Evolutionary conservation across 2,329 filamentous ascomycete genomes (phyloP).

Genomic region (Cladophialophora immunda): DNA sequence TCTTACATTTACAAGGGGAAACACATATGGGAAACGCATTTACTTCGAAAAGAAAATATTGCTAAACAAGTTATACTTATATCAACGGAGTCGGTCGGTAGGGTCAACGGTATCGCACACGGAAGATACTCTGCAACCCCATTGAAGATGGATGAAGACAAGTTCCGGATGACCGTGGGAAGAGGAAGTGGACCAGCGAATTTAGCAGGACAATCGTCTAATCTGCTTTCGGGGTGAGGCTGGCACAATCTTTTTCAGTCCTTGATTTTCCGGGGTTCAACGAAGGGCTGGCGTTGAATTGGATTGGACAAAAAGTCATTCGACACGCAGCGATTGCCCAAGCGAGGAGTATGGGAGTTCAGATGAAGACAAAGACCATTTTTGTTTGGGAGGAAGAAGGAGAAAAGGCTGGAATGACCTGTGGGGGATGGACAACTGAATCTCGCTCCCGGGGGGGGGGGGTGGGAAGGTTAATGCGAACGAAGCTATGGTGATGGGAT

Average conservation of each 20-base stretch:
- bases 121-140: background rate
- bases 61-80: background rate
- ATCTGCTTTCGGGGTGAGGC: background rate
- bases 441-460: background rate
- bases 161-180: background rate
- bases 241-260: background rate
- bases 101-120: background rate
- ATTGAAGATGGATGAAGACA: background rate
- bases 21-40: background rate
- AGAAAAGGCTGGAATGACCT: background rate
- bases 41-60: slow-evolving; percentile 6
- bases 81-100: background rate
- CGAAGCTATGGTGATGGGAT: slow-evolving; percentile 6
- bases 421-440: background rate
- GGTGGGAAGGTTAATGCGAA: background rate
- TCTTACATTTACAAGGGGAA: background rate
- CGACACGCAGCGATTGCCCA: slow-evolving; percentile 14
- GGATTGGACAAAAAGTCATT: slow-evolving; percentile 10
- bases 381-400: background rate
- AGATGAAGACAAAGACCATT: slow-evolving; percentile 3
- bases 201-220: background rate
- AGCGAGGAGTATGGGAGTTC: slow-evolving; percentile 25
- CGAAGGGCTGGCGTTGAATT: background rate
- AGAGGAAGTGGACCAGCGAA: background rate
- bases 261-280: background rate